Evolutionary conservation across 83 land plant species (phyloP), one percentile per base, ranked within the genome.

Genomic region (Isoetes engelmannii): DNA sequence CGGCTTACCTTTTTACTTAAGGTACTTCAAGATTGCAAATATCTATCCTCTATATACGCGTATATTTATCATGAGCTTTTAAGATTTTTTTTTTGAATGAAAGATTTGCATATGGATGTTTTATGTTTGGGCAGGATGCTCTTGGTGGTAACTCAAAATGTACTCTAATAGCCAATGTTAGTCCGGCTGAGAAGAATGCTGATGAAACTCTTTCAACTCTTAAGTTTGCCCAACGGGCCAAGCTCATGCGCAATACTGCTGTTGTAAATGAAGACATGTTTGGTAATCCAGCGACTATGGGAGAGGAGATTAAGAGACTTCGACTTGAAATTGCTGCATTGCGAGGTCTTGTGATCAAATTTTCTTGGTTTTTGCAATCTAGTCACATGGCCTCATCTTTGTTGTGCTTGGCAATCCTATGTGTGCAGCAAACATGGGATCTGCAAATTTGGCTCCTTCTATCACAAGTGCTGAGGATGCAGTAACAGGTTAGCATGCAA

Each of bases 261-360:
- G 66, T 63, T 63, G 62, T 63, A 7, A 63, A 63, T 28, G 66
- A 63, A 46, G 66, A 63, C 45, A 63, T 63, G 66, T 42, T 63
- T 43, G 72, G 72, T 5, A 70, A 59, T 70, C 42, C 44, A 20
- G 18, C 28, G 42, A 58, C 19, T 43, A 54, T 49, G 21, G 72
- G 55, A 5, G 72, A 70, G 5, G 72, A 70, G 59, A 58, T 70
- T 47, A 70, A 70, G 50, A 70, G 67, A 70, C 21, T 70, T 4
- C 57, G 72, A 58, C 72, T 70, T 58, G 72, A 70, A 44, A 45
- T 70, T 70, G 72, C 72, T 6, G 41, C 72, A 37, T 43, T 70
- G 41, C 18, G 72, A 59, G 72, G 72, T 70, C 28, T n/a, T n/a
- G n/a, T n/a, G n/a, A n/a, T n/a, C n/a, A n/a, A n/a, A n/a, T n/a